A percentile compares a stretch with the other conserved stretches of the same genome.
Conservation (phyloP, 1,284 basidiomycete species). For the Cryptococcus neoformans region DNA sequence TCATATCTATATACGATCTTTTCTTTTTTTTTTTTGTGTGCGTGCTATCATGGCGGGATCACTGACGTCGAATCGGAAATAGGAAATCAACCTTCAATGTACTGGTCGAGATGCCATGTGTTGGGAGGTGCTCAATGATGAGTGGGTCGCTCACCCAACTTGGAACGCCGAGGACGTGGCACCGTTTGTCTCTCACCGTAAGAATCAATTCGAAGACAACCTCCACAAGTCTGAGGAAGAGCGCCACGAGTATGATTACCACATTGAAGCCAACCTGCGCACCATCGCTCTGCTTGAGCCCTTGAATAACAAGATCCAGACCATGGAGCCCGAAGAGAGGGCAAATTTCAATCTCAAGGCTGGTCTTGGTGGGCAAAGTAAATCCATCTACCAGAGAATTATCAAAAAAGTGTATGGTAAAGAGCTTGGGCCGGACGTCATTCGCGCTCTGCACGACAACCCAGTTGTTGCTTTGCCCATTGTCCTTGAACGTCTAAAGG, state of each 20-base stretch:
- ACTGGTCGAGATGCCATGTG: conserved; percentile 94
- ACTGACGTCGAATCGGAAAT: conserved; percentile 1
- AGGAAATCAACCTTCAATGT: conserved; percentile 89
- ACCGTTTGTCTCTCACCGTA: conserved; percentile 93
- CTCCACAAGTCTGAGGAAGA: conserved; percentile 98
- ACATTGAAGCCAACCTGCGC: conserved; percentile 86
- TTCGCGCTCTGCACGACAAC: conserved; percentile 87
- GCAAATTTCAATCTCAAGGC: conserved; percentile 78
- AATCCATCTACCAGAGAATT: conserved; percentile 86
- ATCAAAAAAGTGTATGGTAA: conserved; percentile 92
- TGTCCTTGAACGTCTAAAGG: conserved; percentile 83
- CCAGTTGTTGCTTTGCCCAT: conserved; percentile 90
- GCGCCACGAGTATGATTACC: conserved; percentile 96
- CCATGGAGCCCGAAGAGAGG: conserved; percentile 87
- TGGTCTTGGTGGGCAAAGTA: conserved; percentile 84
- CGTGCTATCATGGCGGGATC: not conserved
- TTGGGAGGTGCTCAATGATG: conserved; percentile 93
- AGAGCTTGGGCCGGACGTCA: conserved; percentile 74
- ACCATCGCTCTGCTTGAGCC: conserved; percentile 94
- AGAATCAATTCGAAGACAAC: conserved; percentile 95
- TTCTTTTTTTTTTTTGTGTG: too few species aligned
- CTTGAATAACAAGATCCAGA: conserved; percentile 77
- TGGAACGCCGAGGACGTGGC: conserved; percentile 95
- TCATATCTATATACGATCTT: conserved; percentile 18
- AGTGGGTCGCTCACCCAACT: conserved; percentile 95